Percentiles rank a stretch among this genome's conserved stretches.
These are phyloP conservation scores for Babesia bigemina DNA, from an alignment of 169 alveolate species.

Conservation along the genomic window DNA sequence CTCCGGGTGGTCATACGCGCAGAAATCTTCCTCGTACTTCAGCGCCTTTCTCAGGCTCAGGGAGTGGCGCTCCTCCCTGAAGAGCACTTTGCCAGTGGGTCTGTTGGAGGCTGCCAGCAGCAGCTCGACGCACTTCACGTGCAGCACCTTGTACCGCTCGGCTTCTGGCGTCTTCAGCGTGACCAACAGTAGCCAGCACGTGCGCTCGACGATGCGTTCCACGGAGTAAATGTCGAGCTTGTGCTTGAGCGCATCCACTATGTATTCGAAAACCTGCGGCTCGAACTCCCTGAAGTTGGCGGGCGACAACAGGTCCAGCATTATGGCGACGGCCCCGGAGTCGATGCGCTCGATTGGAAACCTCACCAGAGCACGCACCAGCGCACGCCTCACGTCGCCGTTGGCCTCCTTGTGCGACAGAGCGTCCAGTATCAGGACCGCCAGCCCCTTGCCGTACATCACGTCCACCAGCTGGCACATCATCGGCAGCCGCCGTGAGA, in stretches of 20 bases:
- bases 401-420: slow-evolving; percentile 17
- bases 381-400: slow-evolving; percentile 8
- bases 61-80: slow-evolving; percentile 22
- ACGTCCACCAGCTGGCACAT: slow-evolving; percentile 24
- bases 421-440: slow-evolving; percentile 10
- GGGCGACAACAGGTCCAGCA: slow-evolving; percentile 29
- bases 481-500: not conserved
- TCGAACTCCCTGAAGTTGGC: slow-evolving; percentile 21
- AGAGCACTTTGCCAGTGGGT: slow-evolving; percentile 23
- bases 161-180: slow-evolving; percentile 30
- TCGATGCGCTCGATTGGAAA: slow-evolving; percentile 48
- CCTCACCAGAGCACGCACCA: slow-evolving; percentile 27
- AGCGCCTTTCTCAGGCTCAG: slow-evolving; percentile 29
- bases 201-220: slow-evolving; percentile 35
- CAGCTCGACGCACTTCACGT: slow-evolving; percentile 19
- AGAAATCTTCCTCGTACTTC: slow-evolving; percentile 44
- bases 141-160: slow-evolving; percentile 23
- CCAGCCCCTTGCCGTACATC: slow-evolving; percentile 54
- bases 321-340: slow-evolving; percentile 18
- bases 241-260: slow-evolving; percentile 24
- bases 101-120: slow-evolving; percentile 20
- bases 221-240: slow-evolving; percentile 26
- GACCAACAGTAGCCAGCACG: slow-evolving; percentile 29
- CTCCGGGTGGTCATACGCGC: slow-evolving; percentile 33
- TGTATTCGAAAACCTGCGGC: slow-evolving; percentile 37